These are phyloP conservation scores for Choanephora cucurbitarum DNA, from an alignment of 371 early-diverging fungal species.

Conservation along the genomic window DNA sequence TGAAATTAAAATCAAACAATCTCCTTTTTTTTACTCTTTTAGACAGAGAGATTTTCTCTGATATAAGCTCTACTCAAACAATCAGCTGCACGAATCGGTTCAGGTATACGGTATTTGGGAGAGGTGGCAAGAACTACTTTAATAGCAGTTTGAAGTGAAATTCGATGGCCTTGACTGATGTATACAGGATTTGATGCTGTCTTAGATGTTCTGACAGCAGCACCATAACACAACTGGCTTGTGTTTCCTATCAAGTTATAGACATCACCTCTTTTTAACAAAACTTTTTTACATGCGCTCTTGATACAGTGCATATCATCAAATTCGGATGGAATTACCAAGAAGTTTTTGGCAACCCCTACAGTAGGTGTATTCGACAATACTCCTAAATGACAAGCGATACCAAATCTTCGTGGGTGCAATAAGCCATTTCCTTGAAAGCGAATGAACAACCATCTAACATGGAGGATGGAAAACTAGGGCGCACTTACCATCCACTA, in stretches of 20 bases:
- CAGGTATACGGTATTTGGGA: slow-evolving; percentile 73
- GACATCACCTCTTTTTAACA: slow-evolving; percentile 40
- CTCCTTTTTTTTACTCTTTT: too few relatives aligned
- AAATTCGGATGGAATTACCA: slow-evolving; percentile 60
- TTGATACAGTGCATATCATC: slow-evolving; percentile 31
- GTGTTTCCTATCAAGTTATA: slow-evolving; percentile 39
- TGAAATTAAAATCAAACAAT: too few relatives aligned
- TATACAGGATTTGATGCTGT: slow-evolving; percentile 78
- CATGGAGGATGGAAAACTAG: too few relatives aligned
- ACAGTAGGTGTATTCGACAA: slow-evolving; percentile 70
- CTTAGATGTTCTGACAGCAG: slow-evolving; percentile 50
- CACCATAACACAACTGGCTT: slow-evolving; percentile 62
- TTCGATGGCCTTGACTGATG: slow-evolving; percentile 82
- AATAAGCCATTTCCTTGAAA: slow-evolving; percentile 74
- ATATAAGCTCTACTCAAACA: slow-evolving; percentile 24
- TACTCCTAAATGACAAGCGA: slow-evolving; percentile 88
- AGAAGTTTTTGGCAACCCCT: slow-evolving; percentile 90
- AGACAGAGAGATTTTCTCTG: background rate
- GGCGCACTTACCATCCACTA: slow-evolving; percentile 76
- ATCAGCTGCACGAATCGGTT: slow-evolving; percentile 91
- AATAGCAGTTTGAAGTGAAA: slow-evolving; percentile 71
- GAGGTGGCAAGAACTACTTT: slow-evolving; percentile 63
- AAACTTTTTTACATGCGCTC: slow-evolving; percentile 20
- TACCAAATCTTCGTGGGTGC: slow-evolving; percentile 87
- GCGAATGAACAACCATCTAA: background rate